A percentile compares a stretch with the other conserved stretches of the same genome.
These are phyloP conservation scores for Aciculoconidium aculeatum DNA, from an alignment of 805 yeast genomes.

Conservation along the genomic window DNA sequence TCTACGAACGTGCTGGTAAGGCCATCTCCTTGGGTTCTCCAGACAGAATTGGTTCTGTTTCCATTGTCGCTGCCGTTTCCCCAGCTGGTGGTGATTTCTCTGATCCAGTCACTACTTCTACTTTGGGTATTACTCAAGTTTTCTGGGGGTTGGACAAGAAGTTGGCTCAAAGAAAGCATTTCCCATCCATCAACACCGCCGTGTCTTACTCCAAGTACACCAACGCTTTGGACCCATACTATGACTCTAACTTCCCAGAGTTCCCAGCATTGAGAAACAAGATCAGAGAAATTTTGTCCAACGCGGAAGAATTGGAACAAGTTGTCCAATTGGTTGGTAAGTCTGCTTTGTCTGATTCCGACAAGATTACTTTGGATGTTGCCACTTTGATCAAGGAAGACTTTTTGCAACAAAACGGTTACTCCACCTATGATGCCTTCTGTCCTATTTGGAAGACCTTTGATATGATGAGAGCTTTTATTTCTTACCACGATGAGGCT, in stretches of 20 bases:
- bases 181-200: slow-evolving; percentile 96
- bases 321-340: slow-evolving; percentile 99
- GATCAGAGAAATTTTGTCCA: slow-evolving; percentile 89
- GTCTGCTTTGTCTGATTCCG: slow-evolving; percentile 93
- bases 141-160: slow-evolving; percentile 99
- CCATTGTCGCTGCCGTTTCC: slow-evolving; percentile 98
- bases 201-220: slow-evolving; percentile 97
- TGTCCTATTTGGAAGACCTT: slow-evolving; percentile 99
- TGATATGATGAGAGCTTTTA: slow-evolving; percentile 95
- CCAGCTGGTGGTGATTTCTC: slow-evolving; percentile 99
- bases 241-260: slow-evolving; percentile 82
- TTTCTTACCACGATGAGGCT: slow-evolving; percentile 91
- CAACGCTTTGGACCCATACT: slow-evolving; percentile 75
- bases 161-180: slow-evolving; percentile 98
- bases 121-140: slow-evolving; percentile 99
- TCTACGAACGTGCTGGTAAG: slow-evolving; percentile 99
- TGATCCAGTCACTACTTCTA: slow-evolving; percentile 97
- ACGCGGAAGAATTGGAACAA: slow-evolving; percentile 98
- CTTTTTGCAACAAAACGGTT: slow-evolving; percentile 98
- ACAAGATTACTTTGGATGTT: slow-evolving; percentile 93
- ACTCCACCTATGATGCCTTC: slow-evolving; percentile 96
- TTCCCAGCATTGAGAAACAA: slow-evolving; percentile 86
- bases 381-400: slow-evolving; percentile 91
- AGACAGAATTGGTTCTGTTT: slow-evolving; percentile 92
- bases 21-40: slow-evolving; percentile 95